Evolutionary conservation across 805 yeast species (phyloP).

Genomic region (Candida morakotiae): DNA sequence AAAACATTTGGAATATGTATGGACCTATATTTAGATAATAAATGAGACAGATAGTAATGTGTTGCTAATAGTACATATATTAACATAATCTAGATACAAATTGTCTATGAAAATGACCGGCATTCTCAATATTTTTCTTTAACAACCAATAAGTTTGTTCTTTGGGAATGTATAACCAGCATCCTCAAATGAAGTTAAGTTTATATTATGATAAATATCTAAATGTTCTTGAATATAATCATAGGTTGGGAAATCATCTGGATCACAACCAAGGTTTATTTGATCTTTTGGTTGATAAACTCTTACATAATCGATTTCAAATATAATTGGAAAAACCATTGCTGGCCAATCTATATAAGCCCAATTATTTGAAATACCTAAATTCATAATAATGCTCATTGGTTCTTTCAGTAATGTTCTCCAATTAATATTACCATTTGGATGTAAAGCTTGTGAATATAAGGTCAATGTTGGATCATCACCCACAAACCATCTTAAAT

Average conservation of each 20-base stretch:
- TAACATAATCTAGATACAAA: not conserved
- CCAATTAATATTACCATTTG: constrained; percentile 87
- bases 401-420: constrained; percentile 85
- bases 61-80: not conserved
- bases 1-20: constrained; percentile 62
- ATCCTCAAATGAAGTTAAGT: constrained; percentile 66
- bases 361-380: constrained; percentile 92
- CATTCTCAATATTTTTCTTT: not conserved
- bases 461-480: constrained; percentile 71
- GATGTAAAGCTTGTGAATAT: constrained; percentile 70
- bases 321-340: constrained; percentile 68
- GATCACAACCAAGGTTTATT: constrained; percentile 75
- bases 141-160: constrained; percentile 27
- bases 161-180: constrained; percentile 61
- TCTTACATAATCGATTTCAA: constrained; percentile 83
- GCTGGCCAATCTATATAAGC: constrained; percentile 89
- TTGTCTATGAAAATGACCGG: constrained; percentile 3
- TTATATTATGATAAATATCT: constrained; percentile 64
- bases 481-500: constrained; percentile 85
- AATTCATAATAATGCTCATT: constrained; percentile 80
- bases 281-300: constrained; percentile 76
- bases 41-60: too few relatives aligned
- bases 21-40: constrained; percentile 31
- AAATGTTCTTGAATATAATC: constrained; percentile 74
- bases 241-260: constrained; percentile 75